Percentiles rank a stretch among this genome's conserved stretches.
phyloP scores from a whole-genome alignment of 2,329 filamentous ascomycete species.

The Colletotrichum theobromicola region DNA sequence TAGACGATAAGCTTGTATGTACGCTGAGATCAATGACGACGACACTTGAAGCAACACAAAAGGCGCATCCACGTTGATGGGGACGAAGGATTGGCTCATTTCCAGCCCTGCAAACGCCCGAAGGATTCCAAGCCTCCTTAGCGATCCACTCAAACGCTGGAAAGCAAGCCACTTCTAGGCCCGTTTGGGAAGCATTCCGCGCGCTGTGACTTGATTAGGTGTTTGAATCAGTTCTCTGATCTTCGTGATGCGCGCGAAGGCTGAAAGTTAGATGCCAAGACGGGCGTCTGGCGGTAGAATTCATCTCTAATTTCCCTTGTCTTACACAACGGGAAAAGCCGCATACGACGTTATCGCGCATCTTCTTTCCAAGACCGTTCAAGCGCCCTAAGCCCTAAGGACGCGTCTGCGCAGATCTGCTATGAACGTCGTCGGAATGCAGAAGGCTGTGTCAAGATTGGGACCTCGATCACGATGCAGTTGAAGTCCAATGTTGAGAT shows the following conservation, averaged over 20 bases:
- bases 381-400: neutral
- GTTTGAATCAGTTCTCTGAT: neutral
- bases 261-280: neutral
- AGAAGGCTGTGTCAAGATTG: neutral
- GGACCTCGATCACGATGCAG: neutral
- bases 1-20: neutral
- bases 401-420: neutral
- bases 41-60: neutral
- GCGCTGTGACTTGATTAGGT: neutral
- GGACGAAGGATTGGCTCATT: neutral
- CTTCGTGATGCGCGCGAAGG: neutral
- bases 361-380: neutral
- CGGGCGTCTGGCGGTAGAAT: neutral
- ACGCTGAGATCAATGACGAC: neutral
- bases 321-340: neutral
- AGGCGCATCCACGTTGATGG: neutral
- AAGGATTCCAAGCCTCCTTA: neutral
- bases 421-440: neutral
- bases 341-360: neutral
- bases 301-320: neutral
- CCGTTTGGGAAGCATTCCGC: slow-evolving; percentile 5
- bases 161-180: neutral
- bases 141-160: neutral
- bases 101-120: neutral
- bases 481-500: neutral